A percentile compares a stretch with the other conserved stretches of the same genome.
phyloP scores from a whole-genome alignment of 2,329 filamentous ascomycete species.

The Beauveria australis region DNA sequence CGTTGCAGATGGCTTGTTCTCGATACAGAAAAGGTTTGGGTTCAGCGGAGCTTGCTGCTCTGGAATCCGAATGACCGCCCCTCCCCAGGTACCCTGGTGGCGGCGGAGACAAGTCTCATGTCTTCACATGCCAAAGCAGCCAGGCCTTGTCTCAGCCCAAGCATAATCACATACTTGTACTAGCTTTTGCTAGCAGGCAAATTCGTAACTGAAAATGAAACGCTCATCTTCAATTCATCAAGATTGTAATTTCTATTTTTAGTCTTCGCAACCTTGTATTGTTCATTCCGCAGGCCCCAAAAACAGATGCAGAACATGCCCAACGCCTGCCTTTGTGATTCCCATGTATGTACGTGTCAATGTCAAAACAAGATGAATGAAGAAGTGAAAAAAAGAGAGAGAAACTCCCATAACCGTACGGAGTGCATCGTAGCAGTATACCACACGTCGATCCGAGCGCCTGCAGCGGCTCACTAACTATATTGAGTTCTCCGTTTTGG shows the following conservation, averaged over 20 bases:
- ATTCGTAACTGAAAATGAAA: background rate
- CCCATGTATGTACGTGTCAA: background rate
- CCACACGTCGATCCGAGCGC: background rate
- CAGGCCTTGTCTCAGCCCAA: background rate
- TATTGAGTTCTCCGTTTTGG: background rate
- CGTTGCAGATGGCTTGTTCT: background rate
- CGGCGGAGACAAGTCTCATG: background rate
- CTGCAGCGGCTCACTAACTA: background rate
- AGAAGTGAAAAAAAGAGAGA: background rate
- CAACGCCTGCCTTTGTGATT: background rate
- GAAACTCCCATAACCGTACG: background rate
- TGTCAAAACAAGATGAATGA: background rate
- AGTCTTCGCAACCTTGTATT: background rate
- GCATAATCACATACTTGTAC: background rate
- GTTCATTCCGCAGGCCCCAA: background rate
- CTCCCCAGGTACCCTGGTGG: background rate
- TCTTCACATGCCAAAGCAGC: slow-evolving; percentile 9
- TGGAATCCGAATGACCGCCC: background rate
- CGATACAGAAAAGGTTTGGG: background rate
- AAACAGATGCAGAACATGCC: background rate
- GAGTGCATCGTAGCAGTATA: slow-evolving; percentile 1
- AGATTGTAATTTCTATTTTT: slow-evolving; percentile 5
- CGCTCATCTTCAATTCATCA: background rate
- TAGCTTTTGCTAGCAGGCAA: too few relatives aligned
- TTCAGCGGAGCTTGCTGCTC: background rate